phyloP scores from a whole-genome alignment of 2,329 filamentous ascomycete genomes.

The Magnaporthales sp. region DNA sequence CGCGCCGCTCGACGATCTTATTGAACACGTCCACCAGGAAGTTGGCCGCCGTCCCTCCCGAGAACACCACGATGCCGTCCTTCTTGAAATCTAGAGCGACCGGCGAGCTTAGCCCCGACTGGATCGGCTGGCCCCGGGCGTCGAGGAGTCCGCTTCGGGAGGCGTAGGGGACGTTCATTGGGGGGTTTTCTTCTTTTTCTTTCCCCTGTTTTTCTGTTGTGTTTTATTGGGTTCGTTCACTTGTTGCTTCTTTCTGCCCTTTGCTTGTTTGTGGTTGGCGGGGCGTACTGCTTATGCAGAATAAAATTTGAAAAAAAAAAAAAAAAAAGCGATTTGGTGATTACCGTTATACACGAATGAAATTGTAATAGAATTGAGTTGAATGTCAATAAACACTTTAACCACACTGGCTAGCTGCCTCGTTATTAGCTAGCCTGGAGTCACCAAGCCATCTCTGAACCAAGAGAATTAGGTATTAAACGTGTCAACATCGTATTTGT shows the following conservation, averaged over 20 bases:
- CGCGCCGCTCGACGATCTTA: slow-evolving; percentile 52
- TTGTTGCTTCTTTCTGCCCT: neutral
- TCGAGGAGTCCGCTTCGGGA: neutral
- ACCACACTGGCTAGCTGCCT: neutral
- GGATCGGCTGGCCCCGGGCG: neutral
- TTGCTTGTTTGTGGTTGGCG: neutral
- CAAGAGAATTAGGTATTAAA: neutral
- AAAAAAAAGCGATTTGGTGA: too few species aligned
- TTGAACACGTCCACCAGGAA: slow-evolving; percentile 87
- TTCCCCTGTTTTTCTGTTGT: too few species aligned
- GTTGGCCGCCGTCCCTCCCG: slow-evolving; percentile 89
- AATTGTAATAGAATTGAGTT: too few species aligned
- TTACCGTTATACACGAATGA: too few species aligned
- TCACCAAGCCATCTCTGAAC: neutral
- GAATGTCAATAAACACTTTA: too few species aligned
- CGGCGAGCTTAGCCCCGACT: neutral
- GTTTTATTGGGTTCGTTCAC: neutral
- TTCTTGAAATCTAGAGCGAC: neutral
- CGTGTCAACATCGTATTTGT: slow-evolving; percentile 4
- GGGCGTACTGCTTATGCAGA: neutral
- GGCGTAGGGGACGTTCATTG: neutral
- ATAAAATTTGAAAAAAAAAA: neutral
- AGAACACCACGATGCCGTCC: slow-evolving; percentile 71
- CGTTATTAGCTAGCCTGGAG: neutral
- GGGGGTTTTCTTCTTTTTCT: neutral